Conservation (phyloP, 169 alveolate genomes). For the Plasmodium gonderi region DNA sequence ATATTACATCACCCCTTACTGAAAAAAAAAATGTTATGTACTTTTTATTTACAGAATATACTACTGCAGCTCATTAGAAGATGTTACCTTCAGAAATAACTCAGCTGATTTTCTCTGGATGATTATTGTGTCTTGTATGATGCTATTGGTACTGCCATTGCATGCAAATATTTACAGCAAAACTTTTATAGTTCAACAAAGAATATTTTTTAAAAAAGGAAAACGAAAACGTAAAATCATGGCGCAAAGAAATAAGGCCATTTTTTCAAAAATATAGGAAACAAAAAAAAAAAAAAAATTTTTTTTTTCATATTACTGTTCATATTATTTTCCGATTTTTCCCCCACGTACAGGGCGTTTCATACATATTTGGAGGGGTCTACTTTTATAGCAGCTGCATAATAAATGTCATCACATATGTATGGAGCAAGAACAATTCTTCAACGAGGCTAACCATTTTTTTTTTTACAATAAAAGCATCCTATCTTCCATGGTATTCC, state of each 20-base stretch:
- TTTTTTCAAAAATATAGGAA: too few species aligned
- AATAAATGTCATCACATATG: conserved; percentile 93
- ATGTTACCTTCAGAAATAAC: conserved; percentile 84
- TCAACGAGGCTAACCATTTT: conserved; percentile 88
- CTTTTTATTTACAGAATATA: conserved; percentile 74
- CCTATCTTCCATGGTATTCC: conserved; percentile 91
- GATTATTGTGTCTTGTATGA: conserved; percentile 84
- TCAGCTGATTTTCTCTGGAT: conserved; percentile 91
- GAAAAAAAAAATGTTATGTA: neutral
- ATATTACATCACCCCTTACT: neutral
- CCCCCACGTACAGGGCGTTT: conserved; percentile 66
- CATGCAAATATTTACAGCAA: neutral
- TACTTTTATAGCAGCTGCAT: conserved; percentile 92
- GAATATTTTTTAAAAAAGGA: neutral
- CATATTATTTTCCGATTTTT: neutral
- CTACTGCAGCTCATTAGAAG: conserved; percentile 86
- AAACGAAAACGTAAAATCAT: neutral
- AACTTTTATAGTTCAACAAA: neutral
- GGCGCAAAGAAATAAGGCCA: neutral
- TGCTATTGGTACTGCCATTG: conserved; percentile 76
- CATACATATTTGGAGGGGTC: conserved; percentile 84
- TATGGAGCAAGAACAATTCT: conserved; percentile 94
- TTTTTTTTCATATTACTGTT: neutral
- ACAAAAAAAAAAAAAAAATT: neutral
- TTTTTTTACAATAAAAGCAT: conserved; percentile 91